A percentile compares a stretch with the other conserved stretches of the same genome.
Conservation (phyloP, 2,329 filamentous ascomycete genomes). For the Paracoccidioides brasiliensis region DNA sequence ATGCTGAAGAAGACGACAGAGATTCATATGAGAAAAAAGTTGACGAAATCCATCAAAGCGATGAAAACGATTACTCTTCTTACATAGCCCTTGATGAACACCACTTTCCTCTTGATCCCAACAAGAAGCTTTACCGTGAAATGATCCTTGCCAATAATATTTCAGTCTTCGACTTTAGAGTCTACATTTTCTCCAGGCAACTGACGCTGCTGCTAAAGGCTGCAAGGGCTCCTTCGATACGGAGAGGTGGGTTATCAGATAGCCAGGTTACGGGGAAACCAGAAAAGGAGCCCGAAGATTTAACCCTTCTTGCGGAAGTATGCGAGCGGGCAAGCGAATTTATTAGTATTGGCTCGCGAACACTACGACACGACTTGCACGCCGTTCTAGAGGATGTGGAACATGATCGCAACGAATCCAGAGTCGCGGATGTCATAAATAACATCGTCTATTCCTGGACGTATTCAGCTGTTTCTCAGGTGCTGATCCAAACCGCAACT, state of each 20-base stretch:
- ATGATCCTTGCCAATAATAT: conserved; percentile 91
- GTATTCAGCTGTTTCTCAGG: conserved; percentile 32
- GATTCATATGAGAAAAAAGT: conserved; percentile 10
- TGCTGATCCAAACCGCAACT: conserved; percentile 30
- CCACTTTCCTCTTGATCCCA: conserved; percentile 36
- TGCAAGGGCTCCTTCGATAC: conserved; percentile 46
- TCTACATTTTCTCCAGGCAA: conserved; percentile 86
- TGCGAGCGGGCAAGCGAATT: conserved; percentile 74
- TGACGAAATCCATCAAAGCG: conserved; percentile 20
- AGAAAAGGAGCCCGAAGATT: conserved; percentile 55
- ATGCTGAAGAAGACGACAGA: conserved; percentile 5
- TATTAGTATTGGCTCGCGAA: conserved; percentile 63
- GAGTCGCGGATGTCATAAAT: conserved; percentile 22
- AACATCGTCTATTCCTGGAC: conserved; percentile 38
- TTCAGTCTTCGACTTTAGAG: conserved; percentile 87
- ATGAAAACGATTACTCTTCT: conserved; percentile 18
- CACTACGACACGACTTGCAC: conserved; percentile 65
- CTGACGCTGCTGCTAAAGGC: conserved; percentile 68
- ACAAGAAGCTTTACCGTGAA: conserved; percentile 71
- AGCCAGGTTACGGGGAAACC: conserved; percentile 32
- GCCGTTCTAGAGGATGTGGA: conserved; percentile 41
- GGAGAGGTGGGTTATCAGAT: conserved; percentile 16
- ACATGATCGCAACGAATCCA: conserved; percentile 18
- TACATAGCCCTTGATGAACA: conserved; percentile 18
- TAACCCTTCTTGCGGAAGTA: conserved; percentile 71